Conservation (phyloP, 192 early-diverging fungal species). For the Rhizophagus prolifer region DNA sequence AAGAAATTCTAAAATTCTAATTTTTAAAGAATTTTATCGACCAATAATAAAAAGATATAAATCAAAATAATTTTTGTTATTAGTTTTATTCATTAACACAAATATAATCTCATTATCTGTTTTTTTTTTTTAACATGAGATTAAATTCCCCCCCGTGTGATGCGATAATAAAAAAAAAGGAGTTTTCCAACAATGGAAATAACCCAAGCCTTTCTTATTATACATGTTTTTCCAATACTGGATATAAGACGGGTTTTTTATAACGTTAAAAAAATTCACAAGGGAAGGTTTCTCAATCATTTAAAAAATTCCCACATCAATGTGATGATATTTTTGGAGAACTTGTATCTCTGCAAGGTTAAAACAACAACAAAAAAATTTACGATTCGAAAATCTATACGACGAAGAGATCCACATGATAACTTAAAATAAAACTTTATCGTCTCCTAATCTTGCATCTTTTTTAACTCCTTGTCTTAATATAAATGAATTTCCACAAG, state of each 20-base stretch:
- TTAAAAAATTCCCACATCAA: background rate
- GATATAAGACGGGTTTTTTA: background rate
- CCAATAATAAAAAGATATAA: too few species aligned
- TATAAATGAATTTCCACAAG: too few species aligned
- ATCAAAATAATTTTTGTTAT: too few species aligned
- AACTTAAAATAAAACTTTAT: too few species aligned
- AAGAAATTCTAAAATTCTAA: too few species aligned
- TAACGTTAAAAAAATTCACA: background rate
- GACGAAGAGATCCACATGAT: too few species aligned
- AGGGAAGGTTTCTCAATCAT: background rate
- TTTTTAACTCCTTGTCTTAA: too few species aligned
- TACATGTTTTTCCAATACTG: background rate
- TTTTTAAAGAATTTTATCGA: too few species aligned
- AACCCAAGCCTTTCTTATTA: background rate
- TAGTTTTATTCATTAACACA: background rate
- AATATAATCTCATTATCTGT: background rate
- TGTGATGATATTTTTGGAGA: background rate
- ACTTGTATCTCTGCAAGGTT: background rate
- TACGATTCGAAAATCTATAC: too few species aligned
- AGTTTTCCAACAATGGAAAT: conserved; percentile 2
- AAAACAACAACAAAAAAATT: background rate
- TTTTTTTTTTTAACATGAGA: background rate
- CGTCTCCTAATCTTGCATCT: too few species aligned
- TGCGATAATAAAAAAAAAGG: background rate
- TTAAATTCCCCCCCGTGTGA: background rate